These are phyloP conservation scores for Piromyces finnis DNA, from an alignment of 192 early-diverging fungal genomes.

Conservation along the genomic window DNA sequence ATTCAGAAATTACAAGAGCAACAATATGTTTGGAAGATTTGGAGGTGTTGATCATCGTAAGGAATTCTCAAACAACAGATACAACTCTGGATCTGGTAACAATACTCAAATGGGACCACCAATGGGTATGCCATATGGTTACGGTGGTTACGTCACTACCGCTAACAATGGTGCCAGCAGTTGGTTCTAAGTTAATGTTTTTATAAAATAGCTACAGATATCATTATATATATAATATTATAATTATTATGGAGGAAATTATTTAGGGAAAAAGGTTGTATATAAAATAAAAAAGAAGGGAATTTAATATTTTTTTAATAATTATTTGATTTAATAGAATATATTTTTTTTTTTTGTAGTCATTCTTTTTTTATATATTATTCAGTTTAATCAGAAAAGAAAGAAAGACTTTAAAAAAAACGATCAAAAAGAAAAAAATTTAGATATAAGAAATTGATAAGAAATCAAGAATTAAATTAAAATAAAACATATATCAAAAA, in stretches of 20 bases:
- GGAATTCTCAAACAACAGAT: constrained; percentile 2
- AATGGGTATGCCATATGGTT: constrained; percentile 3
- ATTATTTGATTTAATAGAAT: too few species aligned
- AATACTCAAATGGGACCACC: neutral
- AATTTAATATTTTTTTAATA: constrained; percentile 3
- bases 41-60: neutral
- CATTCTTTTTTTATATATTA: too few species aligned
- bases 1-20: constrained; percentile 6
- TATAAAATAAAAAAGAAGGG: constrained; percentile 4
- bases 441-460: too few species aligned
- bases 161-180: constrained; percentile 29
- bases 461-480: too few species aligned
- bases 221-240: neutral
- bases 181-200: constrained; percentile 35
- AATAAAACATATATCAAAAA: too few species aligned
- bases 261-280: constrained; percentile 2
- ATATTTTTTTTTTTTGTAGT: too few species aligned
- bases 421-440: too few species aligned
- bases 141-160: constrained; percentile 5
- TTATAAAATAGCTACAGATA: constrained; percentile 1
- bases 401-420: too few species aligned
- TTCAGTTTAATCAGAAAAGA: too few species aligned
- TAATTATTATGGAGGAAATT: neutral
- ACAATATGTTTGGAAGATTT: neutral
- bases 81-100: constrained; percentile 11